A percentile compares a stretch with the other conserved stretches of the same genome.
Conservation (phyloP, 345 rosid genomes). For the Populus tremula region DNA sequence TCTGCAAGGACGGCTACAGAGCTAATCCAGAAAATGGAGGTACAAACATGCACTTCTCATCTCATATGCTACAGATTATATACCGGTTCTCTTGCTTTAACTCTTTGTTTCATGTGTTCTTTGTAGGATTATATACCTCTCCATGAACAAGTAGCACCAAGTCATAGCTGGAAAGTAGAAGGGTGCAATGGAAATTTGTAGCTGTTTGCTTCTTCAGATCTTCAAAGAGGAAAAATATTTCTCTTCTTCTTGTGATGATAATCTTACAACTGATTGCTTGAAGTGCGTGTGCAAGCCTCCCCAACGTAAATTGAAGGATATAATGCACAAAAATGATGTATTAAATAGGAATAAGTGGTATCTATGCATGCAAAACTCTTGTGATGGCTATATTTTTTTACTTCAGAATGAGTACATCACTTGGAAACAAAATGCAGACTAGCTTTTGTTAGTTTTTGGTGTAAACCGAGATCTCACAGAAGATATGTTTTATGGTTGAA, state of each 20-base stretch:
- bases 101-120: slow-evolving; percentile 1
- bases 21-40: slow-evolving; percentile 45
- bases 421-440: not conserved
- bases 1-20: slow-evolving; percentile 43
- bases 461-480: not conserved
- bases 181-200: slow-evolving; percentile 8
- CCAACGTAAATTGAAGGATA: not conserved
- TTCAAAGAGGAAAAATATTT: not conserved
- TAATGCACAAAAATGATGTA: not conserved
- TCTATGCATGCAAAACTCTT: not conserved
- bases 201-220: not conserved
- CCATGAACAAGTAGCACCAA: slow-evolving; percentile 42
- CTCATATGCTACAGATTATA: not conserved
- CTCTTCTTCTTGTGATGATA: not conserved
- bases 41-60: slow-evolving; percentile 2
- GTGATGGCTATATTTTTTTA: not conserved
- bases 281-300: not conserved
- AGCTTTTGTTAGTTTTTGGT: not conserved
- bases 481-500: not conserved
- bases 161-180: slow-evolving; percentile 21
- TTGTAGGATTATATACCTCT: slow-evolving; percentile 45
- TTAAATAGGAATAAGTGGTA: not conserved
- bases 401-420: not conserved
- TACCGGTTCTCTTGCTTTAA: not conserved
- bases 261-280: not conserved